Percentiles rank a stretch among this genome's conserved stretches.
These are phyloP conservation scores for Diospyros kaki DNA, from an alignment of 148 eudicot species.

Conservation along the genomic window DNA sequence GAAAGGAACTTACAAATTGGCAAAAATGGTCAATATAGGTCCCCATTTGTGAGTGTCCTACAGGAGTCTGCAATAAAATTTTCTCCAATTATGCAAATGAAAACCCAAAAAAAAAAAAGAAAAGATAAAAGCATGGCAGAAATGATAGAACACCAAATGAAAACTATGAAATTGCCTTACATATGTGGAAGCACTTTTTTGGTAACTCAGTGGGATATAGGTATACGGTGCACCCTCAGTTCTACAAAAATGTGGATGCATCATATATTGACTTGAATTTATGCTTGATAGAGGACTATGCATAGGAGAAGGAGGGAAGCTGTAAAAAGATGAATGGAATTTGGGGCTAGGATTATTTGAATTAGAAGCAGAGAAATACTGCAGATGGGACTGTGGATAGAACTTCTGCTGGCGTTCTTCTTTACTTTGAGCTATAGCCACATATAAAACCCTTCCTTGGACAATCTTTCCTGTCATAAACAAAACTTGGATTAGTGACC, in stretches of 20 bases:
- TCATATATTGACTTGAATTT: not conserved
- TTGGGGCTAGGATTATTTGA: not conserved
- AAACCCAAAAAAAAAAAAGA: conserved; percentile 1
- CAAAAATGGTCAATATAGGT: not conserved
- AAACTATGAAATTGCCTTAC: conserved; percentile 17
- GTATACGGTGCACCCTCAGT: conserved; percentile 5
- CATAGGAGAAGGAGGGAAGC: conserved; percentile 12
- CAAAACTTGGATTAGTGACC: not conserved
- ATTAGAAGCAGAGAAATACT: conserved; percentile 2
- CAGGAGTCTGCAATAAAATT: conserved; percentile 14
- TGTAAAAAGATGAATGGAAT: conserved; percentile 4
- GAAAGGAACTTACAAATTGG: conserved; percentile 10
- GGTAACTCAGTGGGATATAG: conserved; percentile 3
- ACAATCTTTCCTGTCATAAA: conserved; percentile 24
- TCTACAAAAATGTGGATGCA: conserved; percentile 10
- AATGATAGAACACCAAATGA: not conserved
- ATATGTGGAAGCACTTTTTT: conserved; percentile 11
- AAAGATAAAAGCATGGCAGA: not conserved
- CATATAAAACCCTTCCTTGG: conserved; percentile 27
- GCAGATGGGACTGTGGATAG: not conserved
- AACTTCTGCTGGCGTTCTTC: conserved; percentile 22
- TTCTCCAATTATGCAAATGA: not conserved
- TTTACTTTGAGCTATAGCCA: conserved; percentile 20
- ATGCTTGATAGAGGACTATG: not conserved
- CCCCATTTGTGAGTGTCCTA: conserved; percentile 4